These are phyloP conservation scores for Nigrospora oryzae DNA, from an alignment of 2,329 filamentous ascomycete genomes.

Conservation along the genomic window DNA sequence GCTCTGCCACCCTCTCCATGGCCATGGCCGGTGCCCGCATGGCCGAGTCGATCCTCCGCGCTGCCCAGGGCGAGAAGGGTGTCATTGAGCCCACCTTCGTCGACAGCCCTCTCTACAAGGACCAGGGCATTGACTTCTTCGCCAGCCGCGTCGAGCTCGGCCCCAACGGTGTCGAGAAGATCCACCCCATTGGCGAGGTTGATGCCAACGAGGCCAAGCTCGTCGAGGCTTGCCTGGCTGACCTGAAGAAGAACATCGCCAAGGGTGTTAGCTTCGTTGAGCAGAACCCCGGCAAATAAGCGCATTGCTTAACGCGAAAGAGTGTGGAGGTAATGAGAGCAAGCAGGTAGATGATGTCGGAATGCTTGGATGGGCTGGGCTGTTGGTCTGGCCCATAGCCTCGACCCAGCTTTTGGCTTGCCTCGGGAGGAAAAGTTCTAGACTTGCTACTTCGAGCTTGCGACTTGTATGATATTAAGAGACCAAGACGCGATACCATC, in stretches of 20 bases:
- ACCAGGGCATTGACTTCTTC: constrained; percentile 97
- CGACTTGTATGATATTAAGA: constrained; percentile 6
- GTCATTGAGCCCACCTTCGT: constrained; percentile 95
- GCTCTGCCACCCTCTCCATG: constrained; percentile 97
- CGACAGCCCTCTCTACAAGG: constrained; percentile 96
- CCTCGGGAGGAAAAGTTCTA: constrained; percentile 4
- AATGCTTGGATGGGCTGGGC: constrained; percentile 1
- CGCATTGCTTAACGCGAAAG: not conserved
- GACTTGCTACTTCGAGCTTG: constrained; percentile 6
- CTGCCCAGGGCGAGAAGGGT: constrained; percentile 86
- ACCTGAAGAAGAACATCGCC: constrained; percentile 90
- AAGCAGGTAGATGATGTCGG: not conserved
- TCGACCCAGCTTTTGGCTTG: constrained; percentile 2
- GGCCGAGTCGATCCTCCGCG: constrained; percentile 89
- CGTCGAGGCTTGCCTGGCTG: constrained; percentile 73
- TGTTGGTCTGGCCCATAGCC: not conserved
- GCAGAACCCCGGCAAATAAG: constrained; percentile 45
- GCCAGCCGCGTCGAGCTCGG: constrained; percentile 91
- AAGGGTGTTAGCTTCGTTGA: constrained; percentile 67
- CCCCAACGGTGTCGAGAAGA: constrained; percentile 92
- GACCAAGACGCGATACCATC: constrained; percentile 5
- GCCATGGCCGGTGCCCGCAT: constrained; percentile 82
- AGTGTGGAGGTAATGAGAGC: not conserved
- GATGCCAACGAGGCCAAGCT: constrained; percentile 83
- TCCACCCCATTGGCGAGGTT: constrained; percentile 77